Conservation (phyloP, 495 filamentous ascomycete genomes). For the Parathielavia appendiculata region DNA sequence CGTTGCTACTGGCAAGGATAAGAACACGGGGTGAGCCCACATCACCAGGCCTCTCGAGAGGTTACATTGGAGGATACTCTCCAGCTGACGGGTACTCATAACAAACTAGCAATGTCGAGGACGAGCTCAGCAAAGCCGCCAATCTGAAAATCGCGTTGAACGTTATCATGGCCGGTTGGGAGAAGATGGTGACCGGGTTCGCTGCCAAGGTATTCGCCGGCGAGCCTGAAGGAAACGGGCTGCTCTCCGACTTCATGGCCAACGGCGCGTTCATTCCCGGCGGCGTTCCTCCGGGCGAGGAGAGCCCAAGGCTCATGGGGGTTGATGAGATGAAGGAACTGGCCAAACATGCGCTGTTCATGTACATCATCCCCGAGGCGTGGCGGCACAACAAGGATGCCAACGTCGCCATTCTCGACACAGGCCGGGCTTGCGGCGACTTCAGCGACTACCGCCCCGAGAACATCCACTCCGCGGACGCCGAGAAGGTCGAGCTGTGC, state of each 20-base stretch:
- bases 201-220: neutral
- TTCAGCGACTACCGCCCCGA: neutral
- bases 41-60: neutral
- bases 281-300: neutral
- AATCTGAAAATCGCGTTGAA: neutral
- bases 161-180: neutral
- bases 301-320: neutral
- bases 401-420: neutral
- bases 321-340: neutral
- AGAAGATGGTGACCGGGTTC: neutral
- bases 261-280: neutral
- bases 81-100: too few species aligned
- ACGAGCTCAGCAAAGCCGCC: neutral
- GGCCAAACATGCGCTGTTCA: neutral
- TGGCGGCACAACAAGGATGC: neutral
- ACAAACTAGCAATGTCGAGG: neutral
- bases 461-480: neutral
- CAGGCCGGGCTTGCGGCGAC: neutral
- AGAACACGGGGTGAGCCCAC: neutral
- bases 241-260: neutral
- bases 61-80: too few species aligned
- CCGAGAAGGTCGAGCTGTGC: neutral
- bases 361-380: neutral
- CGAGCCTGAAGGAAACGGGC: neutral
- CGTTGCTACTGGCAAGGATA: neutral